phyloP scores from a whole-genome alignment of 2,329 filamentous ascomycete genomes.

The Venturia nashicola region DNA sequence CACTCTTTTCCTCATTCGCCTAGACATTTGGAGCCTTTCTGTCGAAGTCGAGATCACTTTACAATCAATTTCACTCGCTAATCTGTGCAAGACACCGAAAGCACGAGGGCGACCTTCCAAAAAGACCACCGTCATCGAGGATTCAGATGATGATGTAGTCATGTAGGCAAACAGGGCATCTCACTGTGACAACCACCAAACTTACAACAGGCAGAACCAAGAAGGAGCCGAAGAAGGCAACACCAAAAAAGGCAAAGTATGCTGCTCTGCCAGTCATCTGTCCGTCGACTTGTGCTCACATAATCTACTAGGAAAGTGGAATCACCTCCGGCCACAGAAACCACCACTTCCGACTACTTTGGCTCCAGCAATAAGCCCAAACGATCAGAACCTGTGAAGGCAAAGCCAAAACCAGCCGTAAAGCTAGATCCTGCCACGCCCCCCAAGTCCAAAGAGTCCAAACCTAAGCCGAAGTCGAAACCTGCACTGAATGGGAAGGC shows the following conservation, averaged over 20 bases:
- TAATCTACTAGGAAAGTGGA: slow-evolving; percentile 29
- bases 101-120: slow-evolving; percentile 19
- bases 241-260: slow-evolving; percentile 44
- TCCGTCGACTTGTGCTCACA: neutral
- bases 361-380: slow-evolving; percentile 44
- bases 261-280: slow-evolving; percentile 15
- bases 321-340: slow-evolving; percentile 41
- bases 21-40: neutral
- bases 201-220: slow-evolving; percentile 23
- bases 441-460: slow-evolving; percentile 12
- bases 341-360: slow-evolving; percentile 52
- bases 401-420: slow-evolving; percentile 20
- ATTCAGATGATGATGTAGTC: slow-evolving; percentile 62
- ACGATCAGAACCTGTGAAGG: slow-evolving; percentile 28
- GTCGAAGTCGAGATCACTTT: neutral
- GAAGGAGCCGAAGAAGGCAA: slow-evolving; percentile 41
- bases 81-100: slow-evolving; percentile 12
- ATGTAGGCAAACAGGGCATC: slow-evolving; percentile 19
- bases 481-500: slow-evolving; percentile 24
- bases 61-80: neutral
- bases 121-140: slow-evolving; percentile 58
- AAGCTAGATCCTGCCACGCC: slow-evolving; percentile 13
- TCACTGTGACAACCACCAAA: neutral
- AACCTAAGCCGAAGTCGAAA: slow-evolving; percentile 27
- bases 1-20: neutral